A percentile compares a stretch with the other conserved stretches of the same genome.
Conservation (phyloP, 2,329 filamentous ascomycete species). For the Neofusicoccum cordaticola region DNA sequence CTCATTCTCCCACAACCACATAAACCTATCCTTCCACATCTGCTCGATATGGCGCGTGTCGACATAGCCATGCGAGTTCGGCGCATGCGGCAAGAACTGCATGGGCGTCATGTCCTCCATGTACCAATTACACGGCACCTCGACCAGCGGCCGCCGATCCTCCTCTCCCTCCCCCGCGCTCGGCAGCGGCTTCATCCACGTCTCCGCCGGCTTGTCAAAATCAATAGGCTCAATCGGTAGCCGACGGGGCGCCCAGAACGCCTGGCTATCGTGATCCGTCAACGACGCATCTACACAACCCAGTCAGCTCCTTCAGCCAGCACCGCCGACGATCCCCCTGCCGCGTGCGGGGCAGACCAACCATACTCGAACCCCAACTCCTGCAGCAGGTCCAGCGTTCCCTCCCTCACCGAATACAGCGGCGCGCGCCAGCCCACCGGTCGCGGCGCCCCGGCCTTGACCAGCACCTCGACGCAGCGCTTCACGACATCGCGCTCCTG, state of each 20-base stretch:
- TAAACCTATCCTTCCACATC: slow-evolving; percentile 60
- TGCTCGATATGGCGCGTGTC: slow-evolving; percentile 56
- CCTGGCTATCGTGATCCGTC: slow-evolving; percentile 50
- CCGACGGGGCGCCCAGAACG: slow-evolving; percentile 47
- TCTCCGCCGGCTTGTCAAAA: slow-evolving; percentile 35
- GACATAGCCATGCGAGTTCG: slow-evolving; percentile 59
- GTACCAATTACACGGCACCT: slow-evolving; percentile 53
- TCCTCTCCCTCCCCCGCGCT: slow-evolving; percentile 14
- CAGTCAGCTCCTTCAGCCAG: too few relatives aligned
- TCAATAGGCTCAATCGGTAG: slow-evolving; percentile 41
- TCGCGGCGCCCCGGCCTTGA: slow-evolving; percentile 43
- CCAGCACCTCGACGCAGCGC: slow-evolving; percentile 48
- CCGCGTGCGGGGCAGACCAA: neutral
- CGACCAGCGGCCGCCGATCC: slow-evolving; percentile 38
- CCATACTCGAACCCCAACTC: slow-evolving; percentile 48
- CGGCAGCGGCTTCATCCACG: slow-evolving; percentile 46
- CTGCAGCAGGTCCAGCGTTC: slow-evolving; percentile 49
- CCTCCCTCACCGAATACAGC: slow-evolving; percentile 50
- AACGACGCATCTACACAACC: slow-evolving; percentile 43
- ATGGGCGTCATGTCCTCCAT: slow-evolving; percentile 52
- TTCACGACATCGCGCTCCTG: slow-evolving; percentile 52
- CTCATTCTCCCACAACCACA: slow-evolving; percentile 49
- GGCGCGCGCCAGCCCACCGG: slow-evolving; percentile 53
- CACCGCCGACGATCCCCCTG: too few relatives aligned
- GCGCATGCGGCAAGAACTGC: slow-evolving; percentile 45